Percentiles rank a stretch among this genome's conserved stretches.
Evolutionary conservation across 306 rosid species (phyloP).

Genomic region (Ammopiptanthus mongolicus): DNA sequence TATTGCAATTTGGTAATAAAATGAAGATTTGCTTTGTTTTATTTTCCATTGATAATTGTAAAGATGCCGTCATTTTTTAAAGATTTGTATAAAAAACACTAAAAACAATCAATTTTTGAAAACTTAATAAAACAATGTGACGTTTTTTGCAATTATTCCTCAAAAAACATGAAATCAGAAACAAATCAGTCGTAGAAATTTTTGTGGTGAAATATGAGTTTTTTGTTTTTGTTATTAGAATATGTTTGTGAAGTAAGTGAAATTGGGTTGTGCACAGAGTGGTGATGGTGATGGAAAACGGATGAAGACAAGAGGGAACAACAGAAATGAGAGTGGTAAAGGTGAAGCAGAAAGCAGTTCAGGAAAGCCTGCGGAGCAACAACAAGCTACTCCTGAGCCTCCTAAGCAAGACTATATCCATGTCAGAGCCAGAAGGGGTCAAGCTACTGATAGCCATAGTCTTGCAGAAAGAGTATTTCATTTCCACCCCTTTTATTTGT

Average conservation of each 20-base stretch:
- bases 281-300: slow-evolving; percentile 55
- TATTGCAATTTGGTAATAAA: neutral
- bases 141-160: too few relatives aligned
- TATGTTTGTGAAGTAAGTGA: neutral
- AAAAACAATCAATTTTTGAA: too few relatives aligned
- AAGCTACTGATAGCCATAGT: slow-evolving; percentile 96
- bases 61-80: too few relatives aligned
- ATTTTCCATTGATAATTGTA: too few relatives aligned
- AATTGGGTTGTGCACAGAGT: slow-evolving; percentile 46
- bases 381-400: slow-evolving; percentile 30
- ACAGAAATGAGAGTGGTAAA: slow-evolving; percentile 43
- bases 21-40: too few relatives aligned
- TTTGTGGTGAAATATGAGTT: neutral
- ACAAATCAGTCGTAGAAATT: too few relatives aligned
- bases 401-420: slow-evolving; percentile 88
- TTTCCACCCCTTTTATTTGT: slow-evolving; percentile 1
- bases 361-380: slow-evolving; percentile 63
- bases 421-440: slow-evolving; percentile 93
- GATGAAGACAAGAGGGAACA: slow-evolving; percentile 36
- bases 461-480: slow-evolving; percentile 78
- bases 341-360: slow-evolving; percentile 60
- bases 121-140: too few relatives aligned
- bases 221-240: neutral
- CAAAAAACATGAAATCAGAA: too few relatives aligned
- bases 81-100: too few relatives aligned